phyloP scores from a whole-genome alignment of 768 basidiomycete genomes.

The Albatrellus ellisii region DNA sequence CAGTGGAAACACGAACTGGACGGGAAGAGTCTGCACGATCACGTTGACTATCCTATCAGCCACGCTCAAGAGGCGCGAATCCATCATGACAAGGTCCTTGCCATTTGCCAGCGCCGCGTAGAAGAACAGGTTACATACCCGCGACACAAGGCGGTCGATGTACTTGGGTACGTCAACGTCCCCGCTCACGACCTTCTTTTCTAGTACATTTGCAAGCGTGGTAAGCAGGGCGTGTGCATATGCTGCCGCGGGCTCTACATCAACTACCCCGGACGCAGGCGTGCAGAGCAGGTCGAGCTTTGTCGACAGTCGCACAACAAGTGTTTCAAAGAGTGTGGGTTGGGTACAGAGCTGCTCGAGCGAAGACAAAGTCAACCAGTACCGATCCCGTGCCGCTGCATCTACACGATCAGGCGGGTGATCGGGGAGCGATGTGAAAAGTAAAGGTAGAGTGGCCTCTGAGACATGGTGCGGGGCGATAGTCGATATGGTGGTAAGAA shows the following conservation, averaged over 20 bases:
- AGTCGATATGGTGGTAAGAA: conserved; percentile 50
- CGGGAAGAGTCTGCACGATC: conserved; percentile 47
- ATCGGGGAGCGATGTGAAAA: conserved; percentile 69
- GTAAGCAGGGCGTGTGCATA: conserved; percentile 78
- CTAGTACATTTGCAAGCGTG: conserved; percentile 50
- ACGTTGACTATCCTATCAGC: conserved; percentile 55
- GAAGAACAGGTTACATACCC: conserved; percentile 55
- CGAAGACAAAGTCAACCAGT: conserved; percentile 53
- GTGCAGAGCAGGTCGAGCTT: conserved; percentile 65
- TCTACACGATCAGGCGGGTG: conserved; percentile 42
- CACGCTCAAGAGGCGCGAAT: conserved; percentile 43
- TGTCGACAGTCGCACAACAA: conserved; percentile 63
- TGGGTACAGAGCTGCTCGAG: conserved; percentile 64
- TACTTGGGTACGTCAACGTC: conserved; percentile 72
- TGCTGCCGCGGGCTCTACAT: conserved; percentile 54
- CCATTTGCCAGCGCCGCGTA: conserved; percentile 22
- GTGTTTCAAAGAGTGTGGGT: conserved; percentile 68
- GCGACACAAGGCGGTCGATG: conserved; percentile 60
- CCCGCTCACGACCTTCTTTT: conserved; percentile 29
- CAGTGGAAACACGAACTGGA: conserved; percentile 39
- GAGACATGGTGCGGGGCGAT: conserved; percentile 52
- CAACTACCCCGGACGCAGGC: conserved; percentile 19
- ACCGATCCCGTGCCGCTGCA: conserved; percentile 40
- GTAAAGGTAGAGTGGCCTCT: conserved; percentile 63
- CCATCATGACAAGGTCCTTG: conserved; percentile 20